Percentiles rank a stretch among this genome's conserved stretches.
These are phyloP conservation scores for Aurifilum marmelostoma DNA, from an alignment of 2,329 filamentous ascomycete genomes.

Conservation along the genomic window DNA sequence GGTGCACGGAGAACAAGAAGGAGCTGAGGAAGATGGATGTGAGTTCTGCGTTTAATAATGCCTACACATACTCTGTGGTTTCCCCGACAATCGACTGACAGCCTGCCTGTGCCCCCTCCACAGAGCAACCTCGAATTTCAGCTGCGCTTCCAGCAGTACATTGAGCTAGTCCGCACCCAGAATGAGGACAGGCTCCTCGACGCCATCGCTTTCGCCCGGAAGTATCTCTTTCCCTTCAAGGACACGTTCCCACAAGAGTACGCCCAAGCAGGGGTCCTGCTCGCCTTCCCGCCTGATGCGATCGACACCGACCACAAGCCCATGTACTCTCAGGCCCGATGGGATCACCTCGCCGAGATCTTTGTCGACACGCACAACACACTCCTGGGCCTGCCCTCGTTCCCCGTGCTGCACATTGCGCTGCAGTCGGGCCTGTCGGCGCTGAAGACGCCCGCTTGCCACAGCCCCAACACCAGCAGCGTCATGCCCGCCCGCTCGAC, in stretches of 20 bases:
- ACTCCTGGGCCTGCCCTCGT: conserved; percentile 79
- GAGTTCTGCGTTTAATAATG: conserved; percentile 34
- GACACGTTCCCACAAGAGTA: conserved; percentile 66
- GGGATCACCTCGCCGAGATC: conserved; percentile 74
- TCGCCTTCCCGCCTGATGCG: conserved; percentile 71
- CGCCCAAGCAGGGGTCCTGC: conserved; percentile 73
- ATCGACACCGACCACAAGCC: conserved; percentile 48
- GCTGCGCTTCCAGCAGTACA: conserved; percentile 90
- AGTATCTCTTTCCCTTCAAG: conserved; percentile 73
- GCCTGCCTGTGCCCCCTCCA: too few species aligned
- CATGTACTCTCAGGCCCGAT: conserved; percentile 75
- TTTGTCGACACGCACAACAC: conserved; percentile 87
- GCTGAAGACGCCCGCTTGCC: conserved; percentile 93
- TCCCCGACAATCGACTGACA: neutral
- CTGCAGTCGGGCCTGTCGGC: conserved; percentile 90
- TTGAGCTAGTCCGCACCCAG: conserved; percentile 79
- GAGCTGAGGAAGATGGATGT: conserved; percentile 86
- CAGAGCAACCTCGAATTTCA: conserved; percentile 89
- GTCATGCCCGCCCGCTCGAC: conserved; percentile 41
- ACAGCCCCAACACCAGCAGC: conserved; percentile 44
- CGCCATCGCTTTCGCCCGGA: conserved; percentile 80
- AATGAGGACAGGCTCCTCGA: conserved; percentile 69
- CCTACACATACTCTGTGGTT: conserved; percentile 6
- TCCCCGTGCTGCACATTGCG: conserved; percentile 86
- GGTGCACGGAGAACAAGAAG: conserved; percentile 94